Percentiles rank a stretch among this genome's conserved stretches.
Conservation (phyloP, 176 grass and related monocot genomes). For the Oryza punctata region DNA sequence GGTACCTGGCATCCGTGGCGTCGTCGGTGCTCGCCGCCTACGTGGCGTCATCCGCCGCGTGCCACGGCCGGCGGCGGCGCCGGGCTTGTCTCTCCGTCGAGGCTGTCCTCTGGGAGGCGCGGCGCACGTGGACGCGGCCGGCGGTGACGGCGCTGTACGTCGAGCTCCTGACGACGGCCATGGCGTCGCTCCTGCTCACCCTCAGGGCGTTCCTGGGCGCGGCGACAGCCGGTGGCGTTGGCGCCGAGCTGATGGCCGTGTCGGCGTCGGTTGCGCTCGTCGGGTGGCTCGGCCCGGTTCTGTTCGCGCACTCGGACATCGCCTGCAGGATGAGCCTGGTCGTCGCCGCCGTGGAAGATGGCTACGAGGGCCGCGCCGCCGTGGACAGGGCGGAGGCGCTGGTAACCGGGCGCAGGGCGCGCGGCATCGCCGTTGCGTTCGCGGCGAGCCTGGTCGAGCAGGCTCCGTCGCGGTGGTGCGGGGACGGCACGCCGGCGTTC, state of each 20-base stretch:
- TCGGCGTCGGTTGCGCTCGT: conserved; percentile 34
- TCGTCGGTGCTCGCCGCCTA: conserved; percentile 2
- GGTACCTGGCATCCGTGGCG: conserved; percentile 6
- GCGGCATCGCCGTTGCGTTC: background rate
- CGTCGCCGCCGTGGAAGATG: conserved; percentile 31
- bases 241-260: background rate
- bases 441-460: conserved; percentile 8
- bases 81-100: background rate
- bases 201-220: conserved; percentile 27
- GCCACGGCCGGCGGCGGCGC: background rate
- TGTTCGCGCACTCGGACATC: conserved; percentile 57
- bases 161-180: conserved; percentile 46
- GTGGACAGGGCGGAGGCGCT: conserved; percentile 28
- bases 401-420: background rate
- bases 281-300: conserved; percentile 32
- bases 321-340: conserved; percentile 43
- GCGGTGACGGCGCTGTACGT: conserved; percentile 39
- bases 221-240: background rate
- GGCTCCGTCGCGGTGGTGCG: conserved; percentile 20
- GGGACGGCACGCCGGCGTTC: background rate
- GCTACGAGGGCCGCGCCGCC: conserved; percentile 21
- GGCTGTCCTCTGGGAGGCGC: background rate
- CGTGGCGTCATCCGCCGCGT: conserved; percentile 17
- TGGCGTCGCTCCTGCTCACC: conserved; percentile 42
- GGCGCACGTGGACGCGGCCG: conserved; percentile 41